A percentile compares a stretch with the other conserved stretches of the same genome.
Evolutionary conservation across 176 grass and related monocot genomes (phyloP).

Genomic region (Oryza punctata): DNA sequence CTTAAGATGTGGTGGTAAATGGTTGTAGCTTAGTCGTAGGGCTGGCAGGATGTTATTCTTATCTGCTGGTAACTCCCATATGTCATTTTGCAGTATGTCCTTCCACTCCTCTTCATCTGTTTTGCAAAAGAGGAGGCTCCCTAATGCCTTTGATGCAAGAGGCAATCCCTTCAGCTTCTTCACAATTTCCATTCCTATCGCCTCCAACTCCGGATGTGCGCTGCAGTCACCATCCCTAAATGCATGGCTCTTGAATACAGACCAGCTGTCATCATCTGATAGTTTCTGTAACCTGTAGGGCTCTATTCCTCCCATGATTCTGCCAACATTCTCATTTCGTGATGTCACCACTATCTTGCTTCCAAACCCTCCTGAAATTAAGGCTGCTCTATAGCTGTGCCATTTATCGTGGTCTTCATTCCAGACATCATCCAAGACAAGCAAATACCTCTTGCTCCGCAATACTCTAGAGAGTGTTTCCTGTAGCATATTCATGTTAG

Average conservation of each 20-base stretch:
- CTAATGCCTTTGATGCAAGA: constrained; percentile 66
- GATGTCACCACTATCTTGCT: constrained; percentile 82
- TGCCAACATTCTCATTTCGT: constrained; percentile 59
- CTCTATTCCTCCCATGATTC: constrained; percentile 55
- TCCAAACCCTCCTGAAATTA: constrained; percentile 59
- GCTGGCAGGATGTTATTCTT: constrained; percentile 64
- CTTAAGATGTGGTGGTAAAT: constrained; percentile 66
- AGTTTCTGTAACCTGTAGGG: constrained; percentile 57
- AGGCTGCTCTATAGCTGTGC: constrained; percentile 60
- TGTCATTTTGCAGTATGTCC: constrained; percentile 52
- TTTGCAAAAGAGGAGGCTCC: constrained; percentile 67
- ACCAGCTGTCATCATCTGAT: constrained; percentile 64
- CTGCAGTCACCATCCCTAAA: constrained; percentile 56
- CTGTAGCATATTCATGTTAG: constrained; percentile 75
- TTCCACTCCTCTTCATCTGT: constrained; percentile 65
- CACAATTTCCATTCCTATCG: constrained; percentile 64
- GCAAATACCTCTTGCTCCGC: constrained; percentile 61
- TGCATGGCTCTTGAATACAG: constrained; percentile 62
- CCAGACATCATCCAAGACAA: constrained; percentile 87
- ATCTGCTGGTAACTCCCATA: constrained; percentile 63
- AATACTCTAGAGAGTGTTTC: constrained; percentile 52
- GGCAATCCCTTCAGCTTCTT: constrained; percentile 71
- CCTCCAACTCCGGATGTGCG: constrained; percentile 42
- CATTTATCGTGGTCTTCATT: constrained; percentile 72
- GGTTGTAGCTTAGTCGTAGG: constrained; percentile 71